phyloP scores from a whole-genome alignment of 495 filamentous ascomycete genomes.

The Tuber melanosporum region DNA sequence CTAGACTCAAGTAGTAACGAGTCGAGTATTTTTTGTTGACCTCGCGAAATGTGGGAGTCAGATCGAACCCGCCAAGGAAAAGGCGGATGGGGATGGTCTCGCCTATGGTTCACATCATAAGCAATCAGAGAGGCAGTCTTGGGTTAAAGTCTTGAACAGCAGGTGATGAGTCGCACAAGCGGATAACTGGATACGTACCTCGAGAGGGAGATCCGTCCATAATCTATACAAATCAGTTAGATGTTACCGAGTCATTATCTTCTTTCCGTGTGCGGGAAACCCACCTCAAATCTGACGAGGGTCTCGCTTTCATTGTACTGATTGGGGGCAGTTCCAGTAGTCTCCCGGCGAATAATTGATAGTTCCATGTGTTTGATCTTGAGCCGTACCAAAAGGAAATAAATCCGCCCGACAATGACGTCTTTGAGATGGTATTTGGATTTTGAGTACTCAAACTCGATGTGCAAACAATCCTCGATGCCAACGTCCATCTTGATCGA shows the following conservation, averaged over 20 bases:
- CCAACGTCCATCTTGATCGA: slow-evolving; percentile 99
- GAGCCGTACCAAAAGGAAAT: slow-evolving; percentile 92
- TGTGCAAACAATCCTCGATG: slow-evolving; percentile 98
- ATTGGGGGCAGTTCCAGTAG: slow-evolving; percentile 96
- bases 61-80: slow-evolving; percentile 95
- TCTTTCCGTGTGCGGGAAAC: slow-evolving; percentile 32
- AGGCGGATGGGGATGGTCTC: slow-evolving; percentile 97
- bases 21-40: slow-evolving; percentile 99
- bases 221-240: slow-evolving; percentile 55
- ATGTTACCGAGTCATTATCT: slow-evolving; percentile 12
- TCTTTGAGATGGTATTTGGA: slow-evolving; percentile 99
- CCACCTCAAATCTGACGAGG: slow-evolving; percentile 90
- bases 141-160: slow-evolving; percentile 8
- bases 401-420: slow-evolving; percentile 97
- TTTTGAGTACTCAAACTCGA: slow-evolving; percentile 99
- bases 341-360: slow-evolving; percentile 94
- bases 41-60: slow-evolving; percentile 97
- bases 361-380: slow-evolving; percentile 99
- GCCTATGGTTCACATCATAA: slow-evolving; percentile 46
- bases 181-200: slow-evolving; percentile 49
- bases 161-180: slow-evolving; percentile 9
- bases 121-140: slow-evolving; percentile 8
- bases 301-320: slow-evolving; percentile 99
- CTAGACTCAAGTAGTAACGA: slow-evolving; percentile 92
- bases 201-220: slow-evolving; percentile 97